Base-by-base conservation (phyloP, 495 filamentous ascomycete genomes). In the Talaromyces ruber region DNA sequence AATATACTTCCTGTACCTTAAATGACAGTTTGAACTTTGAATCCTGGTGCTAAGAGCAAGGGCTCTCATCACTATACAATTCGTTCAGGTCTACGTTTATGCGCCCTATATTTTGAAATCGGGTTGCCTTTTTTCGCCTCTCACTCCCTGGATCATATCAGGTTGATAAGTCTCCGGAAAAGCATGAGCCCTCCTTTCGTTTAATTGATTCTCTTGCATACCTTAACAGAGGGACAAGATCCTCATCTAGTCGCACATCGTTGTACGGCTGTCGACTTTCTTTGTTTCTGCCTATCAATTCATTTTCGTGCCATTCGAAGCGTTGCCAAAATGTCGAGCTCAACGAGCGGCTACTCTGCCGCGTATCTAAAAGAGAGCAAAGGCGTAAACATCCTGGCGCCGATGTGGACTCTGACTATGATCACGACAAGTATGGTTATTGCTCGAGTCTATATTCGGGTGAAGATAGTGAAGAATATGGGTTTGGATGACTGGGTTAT, bases 401-500 rank as follows among this genome's bases (percentile, higher is more conserved):
- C 75, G 0, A 70, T 78, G 25, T 77, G 74, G 76, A 60, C 64
- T 9, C 57, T 79, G 58, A 74, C 72, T 6, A 65, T 66, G 1
- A 30, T 76, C 4, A 74, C 76, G 0, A 58, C 68, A 18, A 25
- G 78, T 7, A 58, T 74, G 0, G 70, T 79, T 14, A 65, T 68
- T 0, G 65, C 74, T 24, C 73, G 82, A 52, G 69, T 83, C 26
- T 83, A 72, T 47, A 81, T 82, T 50, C 78, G 81, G 8, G 37
- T 68, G 6, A 64, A 64, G 22, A 70, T 84, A 59, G 62, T 80
- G 26, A 74, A 72, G 21, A 79, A 72, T 43, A 52, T 81, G 5
- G 81, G 81, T 2, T 56, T 65, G 25, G 82, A 85, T 71, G 82
- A 86, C 65, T 80, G 75, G 52, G 72, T 80, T 39, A 80, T 83